Base-by-base conservation (phyloP, 2,329 filamentous ascomycete species). In the Pseudonectria foliicola region DNA sequence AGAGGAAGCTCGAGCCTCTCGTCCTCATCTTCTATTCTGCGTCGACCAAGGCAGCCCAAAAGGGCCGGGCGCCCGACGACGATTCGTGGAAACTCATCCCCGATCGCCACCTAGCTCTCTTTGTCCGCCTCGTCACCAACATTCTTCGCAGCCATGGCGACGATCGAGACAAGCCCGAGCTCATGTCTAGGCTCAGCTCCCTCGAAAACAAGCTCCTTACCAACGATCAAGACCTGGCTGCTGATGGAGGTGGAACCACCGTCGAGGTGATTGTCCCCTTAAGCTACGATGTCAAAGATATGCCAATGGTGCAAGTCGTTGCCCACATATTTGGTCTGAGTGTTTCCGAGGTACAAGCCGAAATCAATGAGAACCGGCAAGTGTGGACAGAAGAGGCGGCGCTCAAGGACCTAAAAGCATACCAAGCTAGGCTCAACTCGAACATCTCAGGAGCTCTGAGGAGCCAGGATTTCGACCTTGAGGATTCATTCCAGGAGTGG, bases 11-110 rank as follows among this genome's bases (percentile, higher is more conserved):
- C 14, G 92, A 98, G 61, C 89, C 94, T 44, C 67, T 96, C 33
- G 79, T 98, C 33, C 72, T 98, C 48, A 95, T 96, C 45, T 96
- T 98, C 69, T 96, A 93, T 63, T 93, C 89, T 2, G 84, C 86
- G 44, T 89, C 92, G 6, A 94, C 87, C 29, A 93, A 94, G 59
- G 89, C 64, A 23, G 64, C 94, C 42, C 74, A 95, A 52, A 80
- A 84, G 60, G 85, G 50, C 49, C 86, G 58, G 75, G 82, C 75
- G 1, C 71, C 79, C 0, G 83, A 84, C 30, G 90, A 96, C 59
- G 87, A 94, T 57, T 76, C 77, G 34, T 95, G 87, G 85, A 95
- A 92, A 64, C 69, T 84, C 39, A 78, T 96, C 63, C 88, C 94
- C 13, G 92, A 98, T 60, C 79, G 90, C 35, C 92, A 98, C 60